phyloP scores from a whole-genome alignment of 2,329 filamentous ascomycete species.

The Pseudogymnoascus sp. region DNA sequence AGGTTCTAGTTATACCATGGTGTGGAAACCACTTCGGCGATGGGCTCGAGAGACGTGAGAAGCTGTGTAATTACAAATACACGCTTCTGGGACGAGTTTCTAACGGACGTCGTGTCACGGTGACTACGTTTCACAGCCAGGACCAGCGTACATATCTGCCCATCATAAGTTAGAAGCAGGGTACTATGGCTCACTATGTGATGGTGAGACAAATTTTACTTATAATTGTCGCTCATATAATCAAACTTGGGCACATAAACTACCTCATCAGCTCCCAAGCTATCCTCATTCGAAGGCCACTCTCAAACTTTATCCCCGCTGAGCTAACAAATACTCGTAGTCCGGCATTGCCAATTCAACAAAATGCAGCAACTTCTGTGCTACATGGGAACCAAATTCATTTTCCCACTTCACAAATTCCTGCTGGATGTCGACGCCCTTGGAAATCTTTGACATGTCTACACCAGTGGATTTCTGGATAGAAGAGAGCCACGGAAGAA shows the following conservation, averaged over 20 bases:
- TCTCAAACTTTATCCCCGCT: neutral
- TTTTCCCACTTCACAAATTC: neutral
- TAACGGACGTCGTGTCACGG: neutral
- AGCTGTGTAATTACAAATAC: too few species aligned
- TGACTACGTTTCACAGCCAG: neutral
- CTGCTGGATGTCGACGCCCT: neutral
- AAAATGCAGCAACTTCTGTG: neutral
- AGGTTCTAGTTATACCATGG: too few species aligned
- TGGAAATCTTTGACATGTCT: neutral
- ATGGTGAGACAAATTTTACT: too few species aligned
- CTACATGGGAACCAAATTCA: neutral
- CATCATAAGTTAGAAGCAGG: neutral
- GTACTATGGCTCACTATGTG: too few species aligned
- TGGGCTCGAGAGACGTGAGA: too few species aligned
- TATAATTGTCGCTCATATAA: too few species aligned
- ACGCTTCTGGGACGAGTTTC: too few species aligned
- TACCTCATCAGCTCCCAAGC: neutral
- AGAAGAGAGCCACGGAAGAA: neutral
- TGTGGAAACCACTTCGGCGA: too few species aligned
- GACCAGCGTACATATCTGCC: neutral
- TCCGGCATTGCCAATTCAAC: neutral
- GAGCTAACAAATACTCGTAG: neutral
- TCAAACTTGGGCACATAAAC: too few species aligned
- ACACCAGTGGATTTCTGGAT: slow-evolving; percentile 2
- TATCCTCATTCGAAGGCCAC: neutral